Evolutionary conservation across 2,329 filamentous ascomycete genomes (phyloP), one percentile per base, ranked within the genome.

Genomic region (Aspergillus aculeatinus): DNA sequence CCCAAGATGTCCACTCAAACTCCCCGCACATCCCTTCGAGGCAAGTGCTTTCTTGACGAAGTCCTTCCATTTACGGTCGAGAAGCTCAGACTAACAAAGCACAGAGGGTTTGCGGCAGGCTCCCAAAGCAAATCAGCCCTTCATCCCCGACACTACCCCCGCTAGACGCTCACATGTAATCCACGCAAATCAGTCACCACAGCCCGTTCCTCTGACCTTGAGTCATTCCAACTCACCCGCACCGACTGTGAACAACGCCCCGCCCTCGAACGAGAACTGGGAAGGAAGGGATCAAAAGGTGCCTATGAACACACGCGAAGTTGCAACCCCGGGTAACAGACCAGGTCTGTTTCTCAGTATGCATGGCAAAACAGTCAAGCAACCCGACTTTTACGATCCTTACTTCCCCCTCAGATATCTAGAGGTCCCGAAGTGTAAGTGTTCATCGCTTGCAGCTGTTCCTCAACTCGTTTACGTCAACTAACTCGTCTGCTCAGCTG

Each of bases 281-380:
- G 75, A 78, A 55, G 75, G 74, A 23, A 74, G 70, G 55, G 72
- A 73, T n/a, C 74, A 72, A 31, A 70, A 69, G 53, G 67, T 77
- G 35, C 75, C 76, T 3, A 74, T 79, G 68, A 75, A 74, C 10
- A 74, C 72, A 31, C 74, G 76, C 21, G 76, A 77, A 49, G 75
- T 79, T 31, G 65, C 70, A 21, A 80, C 78, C 2, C 78, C 78
- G 35, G 75, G 76, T 31, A 79, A 80, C 57, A 72, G 75, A 50
- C 76, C 77, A 5, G 70, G 68, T n/a, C 60, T 76, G 11, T 79
- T 77, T 51, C 60, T 68, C 47, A 65, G 62, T 52, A 59, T 68
- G 25, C 58, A 68, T 48, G 65, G 62, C 27, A 77, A 77, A 58
- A 53, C 63, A 14, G 66, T 63, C 5, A 74, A 72, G 33, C 70